These are phyloP conservation scores for Talaromyces sp. DNA, from an alignment of 2,329 filamentous ascomycete genomes.

Conservation along the genomic window DNA sequence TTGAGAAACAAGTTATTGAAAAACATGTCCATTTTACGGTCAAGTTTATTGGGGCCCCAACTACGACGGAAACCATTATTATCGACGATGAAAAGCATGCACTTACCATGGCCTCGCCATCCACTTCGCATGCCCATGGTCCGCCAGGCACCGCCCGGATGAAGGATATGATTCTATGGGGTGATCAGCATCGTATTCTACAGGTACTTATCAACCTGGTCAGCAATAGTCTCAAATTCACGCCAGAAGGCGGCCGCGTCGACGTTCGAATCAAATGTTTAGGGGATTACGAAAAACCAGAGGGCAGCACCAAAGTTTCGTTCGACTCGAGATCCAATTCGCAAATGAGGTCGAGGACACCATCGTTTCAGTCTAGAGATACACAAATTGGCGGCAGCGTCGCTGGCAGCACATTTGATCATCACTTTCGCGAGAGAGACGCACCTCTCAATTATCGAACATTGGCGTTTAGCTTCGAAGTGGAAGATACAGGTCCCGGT, in stretches of 20 bases:
- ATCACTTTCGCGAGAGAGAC: slow-evolving; percentile 10
- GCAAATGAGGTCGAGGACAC: slow-evolving; percentile 19
- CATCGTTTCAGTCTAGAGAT: slow-evolving; percentile 24
- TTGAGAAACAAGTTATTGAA: slow-evolving; percentile 84
- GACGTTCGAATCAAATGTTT: slow-evolving; percentile 73
- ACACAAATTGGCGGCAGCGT: slow-evolving; percentile 30
- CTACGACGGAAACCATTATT: slow-evolving; percentile 25
- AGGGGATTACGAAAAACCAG: slow-evolving; percentile 23
- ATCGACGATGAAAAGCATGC: slow-evolving; percentile 23
- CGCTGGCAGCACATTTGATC: slow-evolving; percentile 9
- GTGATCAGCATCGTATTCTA: slow-evolving; percentile 86
- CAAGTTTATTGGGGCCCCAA: slow-evolving; percentile 61
- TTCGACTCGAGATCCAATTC: slow-evolving; percentile 35
- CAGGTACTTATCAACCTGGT: slow-evolving; percentile 81
- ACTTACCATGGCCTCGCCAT: slow-evolving; percentile 26
- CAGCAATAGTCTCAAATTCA: slow-evolving; percentile 90
- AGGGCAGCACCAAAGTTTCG: slow-evolving; percentile 50
- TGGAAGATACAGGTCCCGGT: slow-evolving; percentile 83
- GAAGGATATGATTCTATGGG: slow-evolving; percentile 85
- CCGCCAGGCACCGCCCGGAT: slow-evolving; percentile 66
- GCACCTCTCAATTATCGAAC: slow-evolving; percentile 62
- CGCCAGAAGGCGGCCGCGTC: slow-evolving; percentile 72
- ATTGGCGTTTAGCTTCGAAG: slow-evolving; percentile 82
- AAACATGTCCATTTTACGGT: slow-evolving; percentile 72
- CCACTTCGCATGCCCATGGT: slow-evolving; percentile 55